Percentiles rank a stretch among this genome's conserved stretches.
phyloP scores from a whole-genome alignment of 768 basidiomycete genomes.

The Leccinum rimulosum region DNA sequence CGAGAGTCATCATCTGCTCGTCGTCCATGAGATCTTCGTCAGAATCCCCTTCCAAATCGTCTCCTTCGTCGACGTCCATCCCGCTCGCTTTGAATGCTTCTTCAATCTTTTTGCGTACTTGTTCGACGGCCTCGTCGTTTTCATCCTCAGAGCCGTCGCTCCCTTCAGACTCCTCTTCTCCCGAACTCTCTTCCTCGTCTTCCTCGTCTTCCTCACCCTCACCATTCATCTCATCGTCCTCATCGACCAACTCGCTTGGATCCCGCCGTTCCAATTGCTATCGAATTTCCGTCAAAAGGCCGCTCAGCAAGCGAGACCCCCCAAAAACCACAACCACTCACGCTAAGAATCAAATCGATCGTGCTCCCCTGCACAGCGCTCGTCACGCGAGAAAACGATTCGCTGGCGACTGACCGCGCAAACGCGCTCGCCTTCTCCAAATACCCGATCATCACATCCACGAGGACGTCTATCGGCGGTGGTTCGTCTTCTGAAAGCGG shows the following conservation, averaged over 20 bases:
- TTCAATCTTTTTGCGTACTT: constrained; percentile 67
- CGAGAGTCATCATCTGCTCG: constrained; percentile 97
- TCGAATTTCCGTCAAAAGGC: constrained; percentile 2
- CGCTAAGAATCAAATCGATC: constrained; percentile 76
- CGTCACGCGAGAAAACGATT: constrained; percentile 74
- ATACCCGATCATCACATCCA: constrained; percentile 88
- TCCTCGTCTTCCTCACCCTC: constrained; percentile 34
- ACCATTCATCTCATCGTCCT: constrained; percentile 45
- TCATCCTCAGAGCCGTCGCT: constrained; percentile 44
- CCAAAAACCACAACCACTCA: constrained; percentile 40
- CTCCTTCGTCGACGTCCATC: constrained; percentile 45
- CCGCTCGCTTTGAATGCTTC: constrained; percentile 61
- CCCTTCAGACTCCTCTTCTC: constrained; percentile 33
- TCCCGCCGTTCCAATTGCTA: constrained; percentile 84
- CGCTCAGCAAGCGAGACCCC: not conserved
- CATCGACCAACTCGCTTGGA: constrained; percentile 49
- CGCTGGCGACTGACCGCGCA: constrained; percentile 74
- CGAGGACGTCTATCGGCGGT: constrained; percentile 77
- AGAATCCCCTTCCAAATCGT: constrained; percentile 51
- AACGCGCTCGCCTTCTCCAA: constrained; percentile 82
- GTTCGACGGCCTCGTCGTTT: constrained; percentile 44
- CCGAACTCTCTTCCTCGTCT: constrained; percentile 34
- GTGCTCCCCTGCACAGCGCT: constrained; percentile 64
- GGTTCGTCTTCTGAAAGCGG: constrained; percentile 31
- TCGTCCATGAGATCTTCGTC: constrained; percentile 84